These are phyloP conservation scores for Diaporthe sp. DNA, from an alignment of 2,329 filamentous ascomycete species.

Conservation along the genomic window DNA sequence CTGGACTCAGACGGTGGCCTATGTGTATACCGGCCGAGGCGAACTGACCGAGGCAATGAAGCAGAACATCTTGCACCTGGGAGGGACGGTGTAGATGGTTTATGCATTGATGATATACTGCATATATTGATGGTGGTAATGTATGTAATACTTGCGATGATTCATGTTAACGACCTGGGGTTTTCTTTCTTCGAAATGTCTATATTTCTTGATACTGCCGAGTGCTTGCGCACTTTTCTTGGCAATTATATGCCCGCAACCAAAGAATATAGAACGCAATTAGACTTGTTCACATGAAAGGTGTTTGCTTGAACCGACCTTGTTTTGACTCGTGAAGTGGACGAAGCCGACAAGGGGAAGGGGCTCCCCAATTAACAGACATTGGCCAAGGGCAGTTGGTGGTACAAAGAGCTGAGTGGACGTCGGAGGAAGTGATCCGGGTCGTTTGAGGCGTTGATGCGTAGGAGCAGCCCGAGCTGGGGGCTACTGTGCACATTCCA, in stretches of 20 bases:
- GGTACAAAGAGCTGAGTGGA: neutral
- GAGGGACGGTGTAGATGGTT: constrained; percentile 56
- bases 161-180: neutral
- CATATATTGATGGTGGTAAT: neutral
- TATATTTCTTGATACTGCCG: neutral
- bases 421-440: neutral
- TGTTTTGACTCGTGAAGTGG: constrained; percentile 15
- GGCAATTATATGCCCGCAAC: neutral
- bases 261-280: neutral
- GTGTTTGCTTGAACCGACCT: neutral
- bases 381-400: neutral
- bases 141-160: constrained; percentile 9
- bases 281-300: neutral
- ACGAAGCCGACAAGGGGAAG: neutral
- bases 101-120: neutral
- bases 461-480: neutral
- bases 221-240: neutral
- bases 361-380: neutral
- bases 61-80: constrained; percentile 68
- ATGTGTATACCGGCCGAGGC: constrained; percentile 66
- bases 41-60: constrained; percentile 59
- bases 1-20: constrained; percentile 68
- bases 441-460: neutral
- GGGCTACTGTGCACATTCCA: neutral
- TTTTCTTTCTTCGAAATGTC: constrained; percentile 1